Percentiles rank a stretch among this genome's conserved stretches.
Evolutionary conservation across 2,329 filamentous ascomycete species (phyloP).

Genomic region (Parastagonospora avenae): DNA sequence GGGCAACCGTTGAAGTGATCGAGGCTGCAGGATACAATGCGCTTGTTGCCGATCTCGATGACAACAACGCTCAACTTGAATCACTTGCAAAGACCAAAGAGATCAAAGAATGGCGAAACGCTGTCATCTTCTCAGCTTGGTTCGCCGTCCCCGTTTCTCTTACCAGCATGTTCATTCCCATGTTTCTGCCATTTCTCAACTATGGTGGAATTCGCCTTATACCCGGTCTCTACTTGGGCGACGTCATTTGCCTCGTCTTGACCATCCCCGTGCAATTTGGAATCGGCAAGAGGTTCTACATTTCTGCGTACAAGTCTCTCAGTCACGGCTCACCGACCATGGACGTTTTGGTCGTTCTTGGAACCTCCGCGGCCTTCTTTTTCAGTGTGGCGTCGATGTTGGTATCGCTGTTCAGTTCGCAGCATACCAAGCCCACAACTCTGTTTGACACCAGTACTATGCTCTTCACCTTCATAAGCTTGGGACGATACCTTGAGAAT

Average conservation of each 20-base stretch:
- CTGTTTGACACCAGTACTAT: slow-evolving; percentile 98
- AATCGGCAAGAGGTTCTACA: slow-evolving; percentile 91
- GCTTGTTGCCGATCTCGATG: slow-evolving; percentile 85
- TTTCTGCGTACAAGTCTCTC: slow-evolving; percentile 90
- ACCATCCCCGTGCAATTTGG: slow-evolving; percentile 97
- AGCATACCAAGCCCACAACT: slow-evolving; percentile 80
- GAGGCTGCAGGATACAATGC: slow-evolving; percentile 88
- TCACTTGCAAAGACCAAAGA: slow-evolving; percentile 96
- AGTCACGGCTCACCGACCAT: slow-evolving; percentile 93
- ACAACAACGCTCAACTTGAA: slow-evolving; percentile 95
- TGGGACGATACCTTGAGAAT: slow-evolving; percentile 93
- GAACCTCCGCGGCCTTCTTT: slow-evolving; percentile 94
- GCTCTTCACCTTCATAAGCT: slow-evolving; percentile 93
- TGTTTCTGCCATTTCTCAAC: slow-evolving; percentile 77
- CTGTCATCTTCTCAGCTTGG: slow-evolving; percentile 75
- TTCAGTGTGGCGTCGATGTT: slow-evolving; percentile 90
- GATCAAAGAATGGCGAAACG: slow-evolving; percentile 87
- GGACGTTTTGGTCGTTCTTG: slow-evolving; percentile 94
- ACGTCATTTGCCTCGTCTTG: slow-evolving; percentile 79
- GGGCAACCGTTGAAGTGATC: slow-evolving; percentile 79
- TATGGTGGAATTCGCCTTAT: slow-evolving; percentile 72
- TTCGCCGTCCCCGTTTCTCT: slow-evolving; percentile 92
- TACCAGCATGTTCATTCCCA: slow-evolving; percentile 92
- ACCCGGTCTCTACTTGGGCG: slow-evolving; percentile 83
- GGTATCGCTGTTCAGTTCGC: slow-evolving; percentile 74